phyloP scores from a whole-genome alignment of 495 filamentous ascomycete genomes.

The Mytilinidion resinicola region DNA sequence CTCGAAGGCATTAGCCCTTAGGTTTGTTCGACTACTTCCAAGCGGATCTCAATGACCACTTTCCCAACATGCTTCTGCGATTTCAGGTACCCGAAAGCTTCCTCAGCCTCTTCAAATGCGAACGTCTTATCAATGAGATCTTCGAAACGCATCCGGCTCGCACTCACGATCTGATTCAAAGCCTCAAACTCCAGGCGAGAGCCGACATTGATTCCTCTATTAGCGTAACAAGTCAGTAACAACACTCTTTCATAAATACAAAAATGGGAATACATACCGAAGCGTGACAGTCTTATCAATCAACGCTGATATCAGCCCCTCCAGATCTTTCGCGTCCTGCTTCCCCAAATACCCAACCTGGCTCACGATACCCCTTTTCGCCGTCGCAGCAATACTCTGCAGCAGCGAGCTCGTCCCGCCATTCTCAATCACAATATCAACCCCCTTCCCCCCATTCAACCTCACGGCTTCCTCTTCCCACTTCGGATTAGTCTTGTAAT shows the following conservation, averaged over 20 bases:
- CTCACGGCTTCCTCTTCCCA: constrained; percentile 38
- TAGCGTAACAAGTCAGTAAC: neutral
- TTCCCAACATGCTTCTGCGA: constrained; percentile 39
- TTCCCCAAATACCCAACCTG: constrained; percentile 41
- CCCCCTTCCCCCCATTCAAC: constrained; percentile 36
- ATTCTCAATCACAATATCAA: constrained; percentile 40
- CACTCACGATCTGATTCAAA: constrained; percentile 29
- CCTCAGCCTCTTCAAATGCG: constrained; percentile 36
- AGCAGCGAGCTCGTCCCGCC: constrained; percentile 36
- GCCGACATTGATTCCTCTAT: constrained; percentile 39
- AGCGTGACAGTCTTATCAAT: constrained; percentile 36
- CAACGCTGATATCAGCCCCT: constrained; percentile 31
- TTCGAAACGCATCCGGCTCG: constrained; percentile 27
- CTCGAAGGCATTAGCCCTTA: too few relatives aligned
- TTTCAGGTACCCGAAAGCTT: constrained; percentile 38
- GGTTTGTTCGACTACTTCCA: too few relatives aligned
- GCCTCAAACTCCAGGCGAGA: constrained; percentile 38
- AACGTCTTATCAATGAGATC: constrained; percentile 35
- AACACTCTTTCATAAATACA: too few relatives aligned
- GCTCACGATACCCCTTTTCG: constrained; percentile 37
- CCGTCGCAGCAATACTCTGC: constrained; percentile 35
- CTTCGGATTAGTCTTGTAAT: constrained; percentile 32
- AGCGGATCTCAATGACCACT: constrained; percentile 42
- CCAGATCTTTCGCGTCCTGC: constrained; percentile 26
- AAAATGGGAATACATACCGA: constrained; percentile 14